Percentiles rank a stretch among this genome's conserved stretches.
These are phyloP conservation scores for Eucalyptus polyanthemos DNA, from an alignment of 345 rosid species.

Conservation along the genomic window DNA sequence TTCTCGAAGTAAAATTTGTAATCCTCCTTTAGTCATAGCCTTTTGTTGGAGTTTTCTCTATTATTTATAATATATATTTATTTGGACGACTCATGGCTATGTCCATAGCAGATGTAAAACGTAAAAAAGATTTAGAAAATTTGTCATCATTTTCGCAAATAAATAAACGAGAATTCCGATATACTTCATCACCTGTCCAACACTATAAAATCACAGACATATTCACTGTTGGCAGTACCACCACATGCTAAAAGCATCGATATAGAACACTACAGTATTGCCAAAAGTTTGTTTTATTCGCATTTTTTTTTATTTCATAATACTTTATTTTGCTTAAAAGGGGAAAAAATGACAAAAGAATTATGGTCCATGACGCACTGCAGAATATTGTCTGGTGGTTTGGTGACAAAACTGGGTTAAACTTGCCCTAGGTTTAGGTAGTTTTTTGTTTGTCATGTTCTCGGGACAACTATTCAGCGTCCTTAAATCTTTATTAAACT, in stretches of 20 bases:
- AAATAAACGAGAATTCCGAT: not conserved
- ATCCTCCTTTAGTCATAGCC: not conserved
- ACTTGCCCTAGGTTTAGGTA: not conserved
- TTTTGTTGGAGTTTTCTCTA: not conserved
- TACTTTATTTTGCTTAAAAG: not conserved
- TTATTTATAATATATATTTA: not conserved
- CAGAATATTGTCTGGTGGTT: not conserved
- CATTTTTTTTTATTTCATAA: not conserved
- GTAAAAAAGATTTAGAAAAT: not conserved
- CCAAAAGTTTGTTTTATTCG: not conserved
- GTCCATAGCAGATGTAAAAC: not conserved
- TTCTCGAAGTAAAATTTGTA: not conserved
- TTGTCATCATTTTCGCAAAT: not conserved
- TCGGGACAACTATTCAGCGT: not conserved
- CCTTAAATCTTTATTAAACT: not conserved
- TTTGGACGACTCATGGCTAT: not conserved
- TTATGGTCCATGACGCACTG: not conserved
- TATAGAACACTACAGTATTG: not conserved
- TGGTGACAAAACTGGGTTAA: not conserved
- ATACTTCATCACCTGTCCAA: not conserved
- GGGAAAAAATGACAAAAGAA: not conserved
- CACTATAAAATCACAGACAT: not conserved
- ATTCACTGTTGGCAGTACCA: not conserved
- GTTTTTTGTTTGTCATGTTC: not conserved
- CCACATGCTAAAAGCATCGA: not conserved